Evolutionary conservation across 345 rosid species (phyloP).

Genomic region (Balakata baccata): DNA sequence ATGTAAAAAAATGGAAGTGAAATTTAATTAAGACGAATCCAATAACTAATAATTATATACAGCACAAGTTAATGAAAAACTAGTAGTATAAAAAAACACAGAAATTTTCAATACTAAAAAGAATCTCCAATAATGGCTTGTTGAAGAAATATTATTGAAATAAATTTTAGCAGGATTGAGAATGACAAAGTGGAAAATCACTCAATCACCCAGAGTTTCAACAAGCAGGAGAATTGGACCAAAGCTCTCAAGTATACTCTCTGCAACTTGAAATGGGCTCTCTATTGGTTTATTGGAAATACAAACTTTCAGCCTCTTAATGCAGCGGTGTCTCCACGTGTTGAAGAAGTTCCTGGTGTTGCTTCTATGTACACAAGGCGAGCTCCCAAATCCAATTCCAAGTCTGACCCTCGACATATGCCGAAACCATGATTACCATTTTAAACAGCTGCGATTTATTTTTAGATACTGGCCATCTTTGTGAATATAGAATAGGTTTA

Average conservation of each 20-base stretch:
- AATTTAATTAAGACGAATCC: no score
- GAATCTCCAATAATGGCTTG: not conserved
- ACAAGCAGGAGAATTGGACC: conserved; percentile 91
- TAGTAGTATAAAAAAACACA: not conserved
- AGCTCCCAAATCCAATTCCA: conserved; percentile 35
- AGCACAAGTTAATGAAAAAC: no score
- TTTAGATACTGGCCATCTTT: not conserved
- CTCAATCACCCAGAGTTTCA: conserved; percentile 91
- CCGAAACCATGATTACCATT: conserved; percentile 17
- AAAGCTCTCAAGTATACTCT: conserved; percentile 93
- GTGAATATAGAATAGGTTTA: conserved; percentile 29
- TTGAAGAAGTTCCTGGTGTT: conserved; percentile 42
- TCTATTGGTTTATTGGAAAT: conserved; percentile 87
- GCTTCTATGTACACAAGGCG: conserved; percentile 55
- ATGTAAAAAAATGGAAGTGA: no score
- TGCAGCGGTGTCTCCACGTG: conserved; percentile 33
- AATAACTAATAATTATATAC: no score
- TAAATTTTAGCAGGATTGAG: conserved; percentile 60
- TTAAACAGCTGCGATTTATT: not conserved
- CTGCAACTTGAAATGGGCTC: conserved; percentile 93
- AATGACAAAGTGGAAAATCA: conserved; percentile 81
- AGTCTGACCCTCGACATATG: conserved; percentile 37
- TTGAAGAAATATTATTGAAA: not conserved
- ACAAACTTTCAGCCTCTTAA: conserved; percentile 85
- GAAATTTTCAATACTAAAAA: not conserved